Evolutionary conservation across 495 filamentous ascomycete species (phyloP).

Genomic region (Aspergillus conjunctus): DNA sequence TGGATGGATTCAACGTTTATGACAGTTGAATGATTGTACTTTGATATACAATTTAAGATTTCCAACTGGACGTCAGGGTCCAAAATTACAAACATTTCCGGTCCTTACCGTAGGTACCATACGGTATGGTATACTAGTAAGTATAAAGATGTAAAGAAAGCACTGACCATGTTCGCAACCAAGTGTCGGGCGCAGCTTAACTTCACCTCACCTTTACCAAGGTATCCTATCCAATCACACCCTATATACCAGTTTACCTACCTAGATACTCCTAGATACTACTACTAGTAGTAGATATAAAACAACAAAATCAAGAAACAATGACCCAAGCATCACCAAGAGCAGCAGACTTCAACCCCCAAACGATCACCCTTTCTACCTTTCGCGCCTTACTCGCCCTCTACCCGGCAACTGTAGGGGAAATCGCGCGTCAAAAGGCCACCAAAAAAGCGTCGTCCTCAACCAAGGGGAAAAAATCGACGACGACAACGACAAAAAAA

Average conservation of each 20-base stretch:
- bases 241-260: neutral
- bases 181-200: neutral
- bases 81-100: neutral
- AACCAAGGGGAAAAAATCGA: slow-evolving; percentile 18
- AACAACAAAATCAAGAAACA: slow-evolving; percentile 5
- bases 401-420: slow-evolving; percentile 36
- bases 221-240: too few relatives aligned
- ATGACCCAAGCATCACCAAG: neutral
- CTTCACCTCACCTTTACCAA: neutral
- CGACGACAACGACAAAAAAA: neutral
- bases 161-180: neutral
- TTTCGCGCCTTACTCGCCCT: slow-evolving; percentile 34
- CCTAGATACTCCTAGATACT: too few relatives aligned
- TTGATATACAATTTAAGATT: neutral
- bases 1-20: neutral
- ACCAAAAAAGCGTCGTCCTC: slow-evolving; percentile 12
- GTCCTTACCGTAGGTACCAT: neutral
- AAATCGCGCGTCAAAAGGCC: slow-evolving; percentile 31
- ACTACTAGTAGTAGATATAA: slow-evolving; percentile 12
- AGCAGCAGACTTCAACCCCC: slow-evolving; percentile 27
- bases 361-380: slow-evolving; percentile 33
- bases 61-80: neutral
- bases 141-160: neutral
- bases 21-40: neutral
- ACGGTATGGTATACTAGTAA: neutral